Base-by-base conservation (phyloP, 148 eudicot genomes). In the Spergularia bocconei region DNA sequence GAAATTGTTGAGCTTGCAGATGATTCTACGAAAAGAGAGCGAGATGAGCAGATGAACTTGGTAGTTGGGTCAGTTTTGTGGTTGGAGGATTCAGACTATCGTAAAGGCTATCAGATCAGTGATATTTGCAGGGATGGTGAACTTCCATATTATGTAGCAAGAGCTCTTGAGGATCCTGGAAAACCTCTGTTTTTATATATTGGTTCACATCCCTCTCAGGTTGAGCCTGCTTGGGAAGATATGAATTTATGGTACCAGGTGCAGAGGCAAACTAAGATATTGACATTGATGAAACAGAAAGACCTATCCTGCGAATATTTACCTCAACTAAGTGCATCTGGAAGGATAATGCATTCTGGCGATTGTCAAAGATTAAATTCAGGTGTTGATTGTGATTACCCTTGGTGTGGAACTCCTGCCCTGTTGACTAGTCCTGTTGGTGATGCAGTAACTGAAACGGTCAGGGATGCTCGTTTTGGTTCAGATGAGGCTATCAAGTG, bases 241-340 rank as follows among this genome's bases (percentile, higher is more conserved):
- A 89, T 92, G 96, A 85, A 87, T 79, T 74, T 89, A 53, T 95
- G 99, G 99, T 95, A 95, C 82, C 99, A 88, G 74, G 99, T 95
- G 33, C 99, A 95, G 78, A 92, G 99, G 83, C 97, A 95, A 73
- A 92, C 99, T 23, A 95, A 92, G 83, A 83, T 95, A 70, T 82
- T 95, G 65, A 83, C 88, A n/a, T 68, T 91, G 19, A 92, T 95
- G 93, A 92, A 88, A 69, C 94, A 95, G 54, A 89, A 86, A 69
- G 94, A 91, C 52, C 58, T 92, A 63, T 89, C 97, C 0, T 86
- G 87, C 81, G 90, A 91, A 80, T 87, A 88, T 84, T 76, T 95
- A 23, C 96, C 99, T 21, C 87, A 89, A 59, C 55, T 95, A 67
- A 82, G 62, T 76, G 87, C 86, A n/a, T 95, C 99, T 5, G 96